Evolutionary conservation across 192 early-diverging fungal species (phyloP), one percentile per base, ranked within the genome.

Genomic region (Podila verticillata): DNA sequence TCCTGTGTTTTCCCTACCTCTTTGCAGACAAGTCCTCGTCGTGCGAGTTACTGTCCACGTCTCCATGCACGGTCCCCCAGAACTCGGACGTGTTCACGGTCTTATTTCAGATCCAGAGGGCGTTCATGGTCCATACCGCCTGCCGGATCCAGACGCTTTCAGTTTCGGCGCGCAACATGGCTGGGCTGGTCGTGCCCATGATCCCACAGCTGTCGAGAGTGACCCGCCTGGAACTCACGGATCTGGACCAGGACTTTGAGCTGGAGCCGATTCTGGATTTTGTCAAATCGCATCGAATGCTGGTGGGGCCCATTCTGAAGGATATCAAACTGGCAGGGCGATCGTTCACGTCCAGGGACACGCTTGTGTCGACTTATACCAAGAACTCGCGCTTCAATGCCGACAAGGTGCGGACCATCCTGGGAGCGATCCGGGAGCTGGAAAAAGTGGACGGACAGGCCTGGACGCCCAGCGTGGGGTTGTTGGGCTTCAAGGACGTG

Each of bases 231-330:
- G 75, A 79, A 60, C 28, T 79, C 34, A 71, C 69, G 31, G 75
- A 79, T 35, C 44, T 75, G 51, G 67, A 54, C n/a, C 63, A 44
- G 47, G 65, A 62, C 19, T 71, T 66, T 19, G 26, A 26, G 6
- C 59, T 72, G n/a, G 75, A 72, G 17, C 24, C 34, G 59, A 36
- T 67, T 0, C 36, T 71, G 0, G 75, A 79, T 24, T 79, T 79
- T 63, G 56, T 79, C 31, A 71, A 72, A 24, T 79, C 64, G 36
- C 75, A 79, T 67, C 68, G 75, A 17, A 66, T 72, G 58, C 20
- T 79, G 17, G 66, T 72, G 47, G 75, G 75, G 20, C 75, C 68
- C 2, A 48, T 71, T 15, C 19, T 78, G 34, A 78, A 58, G 59
- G 63, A 70, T 20, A 59, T 71, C 29, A 49, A 17, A 5, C 36